Base-by-base conservation (phyloP, 169 alveolate genomes). In the Plasmodium vivax region DNA sequence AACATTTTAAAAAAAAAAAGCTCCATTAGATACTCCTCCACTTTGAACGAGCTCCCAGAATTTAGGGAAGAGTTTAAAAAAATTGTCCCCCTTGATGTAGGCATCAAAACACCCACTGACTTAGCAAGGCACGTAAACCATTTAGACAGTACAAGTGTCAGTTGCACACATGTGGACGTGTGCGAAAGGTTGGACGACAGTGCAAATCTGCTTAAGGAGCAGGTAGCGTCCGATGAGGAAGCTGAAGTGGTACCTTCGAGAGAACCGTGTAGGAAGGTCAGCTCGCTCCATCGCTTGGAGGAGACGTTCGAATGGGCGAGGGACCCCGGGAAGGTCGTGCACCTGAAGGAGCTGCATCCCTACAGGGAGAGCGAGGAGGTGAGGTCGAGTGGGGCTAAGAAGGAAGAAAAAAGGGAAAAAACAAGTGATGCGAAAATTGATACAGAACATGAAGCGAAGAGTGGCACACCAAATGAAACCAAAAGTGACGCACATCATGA, bases 1-100 rank as follows among this genome's bases (percentile, higher is more conserved):
- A 30, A 79, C 6, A 90, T 81, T 8, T 58, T 90, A 90, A 90
- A 80, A 79, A 81, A 41, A 27, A 47, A 80, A 56, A n/a, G 90
- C 23, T 58, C 72, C 83, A 56, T 45, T 41, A 90, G 83, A 27
- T 80, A 79, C 30, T 30, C 62, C 41, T 36, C 83, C 8, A 19
- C 58, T 19, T 71, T 72, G 16, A 72, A 72, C 77, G 34, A 68
- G 51, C 27, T 41, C 27, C 62, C 92, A 19, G 82, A 83, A 83
- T 83, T 30, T 58, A 23, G 62, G 30, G 45, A 62, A 3, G 82
- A 83, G 34, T 83, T 83, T 43, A 84, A 72, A 72, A 7, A n/a
- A 41, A 71, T 71, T 34, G 23, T 14, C 19, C 32, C 54, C 10
- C 32, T 30, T 58, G 72, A 58, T 68, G 54, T 47, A n/a, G 73